Evolutionary conservation across 805 yeast species (phyloP).

Genomic region (Nakazawaea pomicola): DNA sequence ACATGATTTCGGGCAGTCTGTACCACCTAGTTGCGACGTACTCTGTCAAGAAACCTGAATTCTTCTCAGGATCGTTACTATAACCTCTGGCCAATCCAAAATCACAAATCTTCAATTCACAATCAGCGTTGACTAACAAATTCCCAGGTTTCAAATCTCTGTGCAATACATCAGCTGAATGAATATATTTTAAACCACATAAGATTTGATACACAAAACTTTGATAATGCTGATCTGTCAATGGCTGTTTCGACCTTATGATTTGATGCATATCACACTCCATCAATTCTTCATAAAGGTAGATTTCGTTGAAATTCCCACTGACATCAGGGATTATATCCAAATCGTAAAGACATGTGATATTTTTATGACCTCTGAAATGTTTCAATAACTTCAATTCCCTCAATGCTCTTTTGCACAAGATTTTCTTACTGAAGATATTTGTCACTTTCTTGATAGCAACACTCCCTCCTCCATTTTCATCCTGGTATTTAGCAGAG

Average conservation of each 20-base stretch:
- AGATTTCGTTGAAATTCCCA: conserved; percentile 82
- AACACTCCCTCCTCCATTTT: conserved; percentile 73
- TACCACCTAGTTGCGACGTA: conserved; percentile 99
- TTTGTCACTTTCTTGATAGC: conserved; percentile 97
- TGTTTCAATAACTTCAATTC: conserved; percentile 88
- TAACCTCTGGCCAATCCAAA: conserved; percentile 95
- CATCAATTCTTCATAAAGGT: conserved; percentile 94
- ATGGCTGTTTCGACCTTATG: conserved; percentile 86
- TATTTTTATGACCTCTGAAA: conserved; percentile 94
- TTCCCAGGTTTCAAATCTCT: conserved; percentile 95
- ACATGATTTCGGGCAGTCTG: conserved; percentile 96
- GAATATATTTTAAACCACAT: conserved; percentile 91
- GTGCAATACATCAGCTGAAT: conserved; percentile 92
- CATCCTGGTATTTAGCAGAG: conserved; percentile 77
- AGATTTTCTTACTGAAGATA: conserved; percentile 83
- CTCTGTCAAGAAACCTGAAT: conserved; percentile 93
- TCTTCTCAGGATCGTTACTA: conserved; percentile 73
- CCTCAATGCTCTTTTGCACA: conserved; percentile 87
- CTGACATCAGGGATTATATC: conserved; percentile 76
- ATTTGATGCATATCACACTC: conserved; percentile 99
- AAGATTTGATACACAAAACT: conserved; percentile 86
- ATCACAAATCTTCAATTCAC: conserved; percentile 94
- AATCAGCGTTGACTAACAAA: conserved; percentile 87
- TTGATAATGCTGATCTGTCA: conserved; percentile 94
- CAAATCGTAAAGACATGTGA: conserved; percentile 90